A percentile compares a stretch with the other conserved stretches of the same genome.
These are phyloP conservation scores for Annona cherimola DNA, from an alignment of 164 flowering plant species.

Conservation along the genomic window DNA sequence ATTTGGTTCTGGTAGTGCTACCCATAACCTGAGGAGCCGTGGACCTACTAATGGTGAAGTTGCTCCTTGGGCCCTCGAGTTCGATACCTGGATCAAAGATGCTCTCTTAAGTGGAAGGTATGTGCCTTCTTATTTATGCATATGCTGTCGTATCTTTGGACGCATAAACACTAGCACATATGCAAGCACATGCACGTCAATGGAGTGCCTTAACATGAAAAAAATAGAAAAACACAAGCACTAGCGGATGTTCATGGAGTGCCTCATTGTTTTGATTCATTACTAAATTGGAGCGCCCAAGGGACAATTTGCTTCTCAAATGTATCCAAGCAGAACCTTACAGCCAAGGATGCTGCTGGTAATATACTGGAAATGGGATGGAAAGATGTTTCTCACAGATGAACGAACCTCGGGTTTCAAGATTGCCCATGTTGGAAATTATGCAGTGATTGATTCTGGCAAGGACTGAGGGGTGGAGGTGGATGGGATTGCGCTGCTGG, in stretches of 20 bases:
- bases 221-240: too few species aligned
- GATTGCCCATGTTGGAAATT: background rate
- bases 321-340: too few species aligned
- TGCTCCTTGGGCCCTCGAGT: constrained; percentile 63
- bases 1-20: constrained; percentile 79
- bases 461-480: background rate
- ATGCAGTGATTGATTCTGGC: background rate
- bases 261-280: too few species aligned
- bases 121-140: background rate
- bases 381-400: background rate
- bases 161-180: too few species aligned
- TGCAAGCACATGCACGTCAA: too few species aligned
- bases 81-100: constrained; percentile 72
- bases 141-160: background rate
- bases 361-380: too few species aligned
- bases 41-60: constrained; percentile 4
- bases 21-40: constrained; percentile 55
- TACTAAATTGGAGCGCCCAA: too few species aligned
- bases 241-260: too few species aligned
- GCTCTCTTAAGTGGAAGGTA: constrained; percentile 71
- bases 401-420: background rate
- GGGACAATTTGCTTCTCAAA: too few species aligned
- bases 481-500: background rate
- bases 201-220: too few species aligned
- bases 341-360: too few species aligned